Base-by-base conservation (phyloP, 495 filamentous ascomycete species). In the Schizothecium vesticola region DNA sequence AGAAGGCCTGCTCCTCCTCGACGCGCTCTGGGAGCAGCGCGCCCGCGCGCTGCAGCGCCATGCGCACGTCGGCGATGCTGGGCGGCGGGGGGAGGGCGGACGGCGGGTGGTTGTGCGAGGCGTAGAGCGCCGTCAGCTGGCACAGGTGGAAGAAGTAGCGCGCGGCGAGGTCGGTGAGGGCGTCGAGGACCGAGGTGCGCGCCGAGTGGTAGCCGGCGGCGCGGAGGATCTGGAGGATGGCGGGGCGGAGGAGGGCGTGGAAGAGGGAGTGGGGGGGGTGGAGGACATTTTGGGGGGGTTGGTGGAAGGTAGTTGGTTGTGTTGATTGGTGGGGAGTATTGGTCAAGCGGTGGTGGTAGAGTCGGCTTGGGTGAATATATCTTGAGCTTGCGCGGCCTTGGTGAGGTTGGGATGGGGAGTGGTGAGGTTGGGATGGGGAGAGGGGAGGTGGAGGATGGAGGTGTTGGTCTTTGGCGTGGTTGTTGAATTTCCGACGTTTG, bases 141-240 rank as follows among this genome's bases (percentile, higher is more conserved):
- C 89, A 87, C 25, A 97, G 88, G 16, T 89, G 80, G 67, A 86
- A 80, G 31, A 96, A 76, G 78, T 96, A 93, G 68, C 88, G 88
- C 3, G 86, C 87, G 0, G 91, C 86, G 9, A 97, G 80, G 72
- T 95, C 90, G 22, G 90, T 86, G 11, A 96, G 71, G 16, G 90
- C 85, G 78, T 97, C 93, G 19, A 96, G 79, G 21, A 93, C 92
- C 0, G 89, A 88, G 5, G 90, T 87, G 28, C 86, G 86, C 3
- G 91, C 89, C 8, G 87, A 79, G 72, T 94, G 89, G 78, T 93
- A 96, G 79, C 93, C 93, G 33, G 91, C 86, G 31, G 92, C 92
- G 72, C 93, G 91, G 33, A 97, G 86, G 74, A 95, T 93, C 70
- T 95, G 91, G 65, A 96, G 86, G 66, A 96, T 85, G 31, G 88